Percentiles rank a stretch among this genome's conserved stretches.
phyloP scores from a whole-genome alignment of 148 eudicot species.

The Cornus florida region DNA sequence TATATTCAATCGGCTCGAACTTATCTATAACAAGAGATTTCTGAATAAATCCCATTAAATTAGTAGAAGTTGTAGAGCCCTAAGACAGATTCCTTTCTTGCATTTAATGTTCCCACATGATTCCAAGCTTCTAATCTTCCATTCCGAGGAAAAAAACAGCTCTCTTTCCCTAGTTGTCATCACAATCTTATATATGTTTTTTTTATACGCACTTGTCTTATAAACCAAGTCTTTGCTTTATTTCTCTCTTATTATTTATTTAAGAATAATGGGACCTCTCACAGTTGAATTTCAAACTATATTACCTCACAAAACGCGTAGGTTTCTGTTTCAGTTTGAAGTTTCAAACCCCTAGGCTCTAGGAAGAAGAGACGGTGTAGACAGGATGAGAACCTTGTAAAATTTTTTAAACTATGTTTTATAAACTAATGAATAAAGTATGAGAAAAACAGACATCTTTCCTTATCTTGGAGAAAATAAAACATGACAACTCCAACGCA shows the following conservation, averaged over 20 bases:
- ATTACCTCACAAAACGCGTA: slow-evolving; percentile 30
- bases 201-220: slow-evolving; percentile 11
- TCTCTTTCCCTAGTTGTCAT: slow-evolving; percentile 49
- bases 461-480: slow-evolving; percentile 60
- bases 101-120: slow-evolving; percentile 90
- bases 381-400: slow-evolving; percentile 72
- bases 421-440: slow-evolving; percentile 33
- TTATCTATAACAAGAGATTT: slow-evolving; percentile 34
- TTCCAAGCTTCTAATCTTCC: slow-evolving; percentile 75
- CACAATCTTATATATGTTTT: slow-evolving; percentile 9
- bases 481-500: slow-evolving; percentile 66
- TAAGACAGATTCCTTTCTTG: slow-evolving; percentile 49
- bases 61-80: slow-evolving; percentile 44
- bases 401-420: slow-evolving; percentile 36
- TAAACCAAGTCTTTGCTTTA: slow-evolving; percentile 14
- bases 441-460: slow-evolving; percentile 90
- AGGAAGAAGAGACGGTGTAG: slow-evolving; percentile 54
- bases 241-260: not conserved
- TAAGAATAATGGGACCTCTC: not conserved
- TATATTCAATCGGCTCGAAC: not conserved
- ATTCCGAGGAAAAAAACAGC: slow-evolving; percentile 61
- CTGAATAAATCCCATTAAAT: slow-evolving; percentile 28
- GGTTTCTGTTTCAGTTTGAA: slow-evolving; percentile 12
- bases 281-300: slow-evolving; percentile 1
- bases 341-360: slow-evolving; percentile 47